A percentile compares a stretch with the other conserved stretches of the same genome.
Conservation (phyloP, 2,329 filamentous ascomycete species). For the Pochonia chlamydosporia region DNA sequence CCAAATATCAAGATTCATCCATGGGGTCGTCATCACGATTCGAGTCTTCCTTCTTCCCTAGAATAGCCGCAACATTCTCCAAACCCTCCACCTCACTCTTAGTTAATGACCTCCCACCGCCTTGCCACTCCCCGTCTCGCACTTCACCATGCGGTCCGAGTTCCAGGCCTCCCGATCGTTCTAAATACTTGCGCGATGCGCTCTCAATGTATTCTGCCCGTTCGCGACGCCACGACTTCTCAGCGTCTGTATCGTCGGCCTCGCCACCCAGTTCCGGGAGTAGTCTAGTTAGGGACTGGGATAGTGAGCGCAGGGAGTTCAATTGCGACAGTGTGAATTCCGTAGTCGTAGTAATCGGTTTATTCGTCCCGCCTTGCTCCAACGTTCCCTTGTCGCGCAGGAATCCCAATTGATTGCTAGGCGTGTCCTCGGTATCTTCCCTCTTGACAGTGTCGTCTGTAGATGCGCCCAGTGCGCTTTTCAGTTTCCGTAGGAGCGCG, state of each 20-base stretch:
- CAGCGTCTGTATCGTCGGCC: slow-evolving; percentile 22
- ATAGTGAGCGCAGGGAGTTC: slow-evolving; percentile 67
- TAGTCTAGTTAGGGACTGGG: slow-evolving; percentile 54
- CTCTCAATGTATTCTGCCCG: slow-evolving; percentile 78
- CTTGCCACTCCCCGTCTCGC: slow-evolving; percentile 60
- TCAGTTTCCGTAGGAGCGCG: slow-evolving; percentile 60
- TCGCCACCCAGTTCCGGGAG: slow-evolving; percentile 50
- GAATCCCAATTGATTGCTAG: slow-evolving; percentile 43
- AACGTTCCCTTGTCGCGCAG: slow-evolving; percentile 48
- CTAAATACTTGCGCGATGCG: slow-evolving; percentile 70
- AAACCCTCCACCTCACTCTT: slow-evolving; percentile 52
- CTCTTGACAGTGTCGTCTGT: slow-evolving; percentile 12
- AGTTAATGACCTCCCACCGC: slow-evolving; percentile 42
- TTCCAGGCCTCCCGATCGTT: slow-evolving; percentile 62
- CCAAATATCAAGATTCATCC: slow-evolving; percentile 21
- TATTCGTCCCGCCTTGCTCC: slow-evolving; percentile 41
- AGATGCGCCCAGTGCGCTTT: slow-evolving; percentile 32
- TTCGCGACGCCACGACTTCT: slow-evolving; percentile 58
- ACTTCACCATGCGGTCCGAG: slow-evolving; percentile 56
- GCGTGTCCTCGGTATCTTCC: slow-evolving; percentile 4
- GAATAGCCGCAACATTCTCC: slow-evolving; percentile 42
- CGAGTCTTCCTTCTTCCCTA: slow-evolving; percentile 24
- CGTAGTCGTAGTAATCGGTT: slow-evolving; percentile 63
- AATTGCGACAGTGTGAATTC: slow-evolving; percentile 79
- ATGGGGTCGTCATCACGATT: slow-evolving; percentile 17